These are phyloP conservation scores for Pyricularia grisea DNA, from an alignment of 2,329 filamentous ascomycete species.

Conservation along the genomic window DNA sequence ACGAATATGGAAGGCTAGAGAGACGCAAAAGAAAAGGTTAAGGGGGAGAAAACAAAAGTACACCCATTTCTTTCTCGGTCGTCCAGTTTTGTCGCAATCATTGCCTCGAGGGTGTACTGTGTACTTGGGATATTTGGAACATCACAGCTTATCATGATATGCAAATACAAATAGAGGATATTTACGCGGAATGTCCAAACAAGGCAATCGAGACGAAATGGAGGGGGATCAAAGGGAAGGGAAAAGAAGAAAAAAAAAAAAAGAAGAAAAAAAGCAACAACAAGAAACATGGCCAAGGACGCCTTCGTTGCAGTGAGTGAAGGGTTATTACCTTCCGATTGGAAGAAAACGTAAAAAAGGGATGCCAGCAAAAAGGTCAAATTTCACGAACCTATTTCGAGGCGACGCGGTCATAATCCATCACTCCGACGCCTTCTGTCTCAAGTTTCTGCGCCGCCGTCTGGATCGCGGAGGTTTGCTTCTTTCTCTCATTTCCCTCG, in stretches of 20 bases:
- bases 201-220: neutral
- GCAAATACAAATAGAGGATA: neutral
- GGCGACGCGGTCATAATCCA: neutral
- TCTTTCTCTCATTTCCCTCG: neutral
- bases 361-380: neutral
- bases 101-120: neutral
- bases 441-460: neutral
- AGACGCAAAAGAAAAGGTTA: neutral
- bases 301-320: neutral
- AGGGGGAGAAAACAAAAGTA: neutral
- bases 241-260: too few species aligned
- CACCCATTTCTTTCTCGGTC: neutral
- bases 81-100: neutral
- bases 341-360: neutral
- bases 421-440: neutral
- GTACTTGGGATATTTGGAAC: neutral
- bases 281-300: neutral
- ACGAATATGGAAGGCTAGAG: too few species aligned
- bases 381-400: neutral
- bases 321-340: neutral
- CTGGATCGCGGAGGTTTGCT: neutral
- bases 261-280: neutral
- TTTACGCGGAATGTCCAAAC: neutral
- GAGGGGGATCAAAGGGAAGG: too few species aligned
- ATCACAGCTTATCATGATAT: neutral